Base-by-base conservation (phyloP, 2,329 filamentous ascomycete genomes). In the Xylaria sp. region DNA sequence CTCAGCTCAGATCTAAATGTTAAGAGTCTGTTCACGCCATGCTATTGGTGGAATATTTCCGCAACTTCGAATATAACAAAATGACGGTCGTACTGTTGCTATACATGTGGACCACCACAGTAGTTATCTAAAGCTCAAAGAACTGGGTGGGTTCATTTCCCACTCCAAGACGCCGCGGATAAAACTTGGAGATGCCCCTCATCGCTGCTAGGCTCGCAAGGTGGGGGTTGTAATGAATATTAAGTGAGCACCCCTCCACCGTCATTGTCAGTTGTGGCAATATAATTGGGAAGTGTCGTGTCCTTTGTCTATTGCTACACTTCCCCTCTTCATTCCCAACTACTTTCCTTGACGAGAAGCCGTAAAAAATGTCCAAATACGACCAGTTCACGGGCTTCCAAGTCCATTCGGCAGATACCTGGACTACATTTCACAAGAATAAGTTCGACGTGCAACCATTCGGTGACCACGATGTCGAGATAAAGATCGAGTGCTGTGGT, bases 391-490 rank as follows among this genome's bases (percentile, higher is more conserved):
- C 81, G 64, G 86, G 87, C 70, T 89, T 89, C 81, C 86, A 89
- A 79, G 84, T 88, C 74, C 78, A 85, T 64, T 81, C 81, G 61
- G 78, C 84, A 27, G 84, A 84, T 57, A 83, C 81, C 51, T 87
- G 84, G 84, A 79, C 86, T 70, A 83, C 89, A 66, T 89, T 90
- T 75, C 83, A 90, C 74, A 91, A 92, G 81, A 89, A 90, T 76
- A 79, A 94, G 83, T 93, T 93, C 83, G 87, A 89, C 73, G 89
- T 94, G 65, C 96, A 96, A 83, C 91, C 92, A 20, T 96, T 96
- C 77, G 92, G 90, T 71, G 92, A 94, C 77, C 87, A 92, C 79
- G 93, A 97, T 77, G 88, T 97, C 74, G 93, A 97, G 77, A 88
- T 97, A 80, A 91, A 94, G 83, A 90, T 97, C 74, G 89, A 94